A percentile compares a stretch with the other conserved stretches of the same genome.
phyloP scores from a whole-genome alignment of 1,139 yeast genomes.

The Debaryomyces sp. region DNA sequence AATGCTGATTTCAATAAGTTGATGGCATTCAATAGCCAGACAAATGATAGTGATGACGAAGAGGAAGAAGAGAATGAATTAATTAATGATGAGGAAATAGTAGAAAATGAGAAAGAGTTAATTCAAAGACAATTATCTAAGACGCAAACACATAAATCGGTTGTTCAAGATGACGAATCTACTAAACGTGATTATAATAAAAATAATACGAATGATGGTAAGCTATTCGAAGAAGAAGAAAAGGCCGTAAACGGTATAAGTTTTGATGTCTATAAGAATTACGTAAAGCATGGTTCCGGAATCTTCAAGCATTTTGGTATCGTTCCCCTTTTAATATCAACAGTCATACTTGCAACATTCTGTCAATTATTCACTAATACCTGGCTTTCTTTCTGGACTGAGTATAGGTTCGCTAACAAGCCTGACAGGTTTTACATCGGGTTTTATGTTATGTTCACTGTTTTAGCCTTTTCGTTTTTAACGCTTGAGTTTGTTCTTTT shows the following conservation, averaged over 20 bases:
- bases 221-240: constrained; percentile 32
- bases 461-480: constrained; percentile 37
- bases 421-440: constrained; percentile 70
- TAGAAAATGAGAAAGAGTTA: constrained; percentile 14
- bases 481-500: constrained; percentile 47
- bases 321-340: constrained; percentile 21
- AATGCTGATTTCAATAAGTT: constrained; percentile 29
- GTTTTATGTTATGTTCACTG: constrained; percentile 61
- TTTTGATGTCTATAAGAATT: constrained; percentile 40
- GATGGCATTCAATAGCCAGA: constrained; percentile 20
- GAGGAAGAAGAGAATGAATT: constrained; percentile 16
- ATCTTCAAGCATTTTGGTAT: constrained; percentile 25
- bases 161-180: constrained; percentile 24
- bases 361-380: constrained; percentile 67
- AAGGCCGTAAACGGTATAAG: constrained; percentile 43
- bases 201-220: constrained; percentile 32
- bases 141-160: constrained; percentile 1
- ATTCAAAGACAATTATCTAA: constrained; percentile 26
- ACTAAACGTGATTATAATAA: constrained; percentile 19
- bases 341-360: constrained; percentile 51
- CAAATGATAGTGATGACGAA: constrained; percentile 27
- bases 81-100: constrained; percentile 6
- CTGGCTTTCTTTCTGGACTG: constrained; percentile 88
- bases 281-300: constrained; percentile 62
- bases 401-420: constrained; percentile 49